These are phyloP conservation scores for Colletotrichum incanum DNA, from an alignment of 2,329 filamentous ascomycete species.

Conservation along the genomic window DNA sequence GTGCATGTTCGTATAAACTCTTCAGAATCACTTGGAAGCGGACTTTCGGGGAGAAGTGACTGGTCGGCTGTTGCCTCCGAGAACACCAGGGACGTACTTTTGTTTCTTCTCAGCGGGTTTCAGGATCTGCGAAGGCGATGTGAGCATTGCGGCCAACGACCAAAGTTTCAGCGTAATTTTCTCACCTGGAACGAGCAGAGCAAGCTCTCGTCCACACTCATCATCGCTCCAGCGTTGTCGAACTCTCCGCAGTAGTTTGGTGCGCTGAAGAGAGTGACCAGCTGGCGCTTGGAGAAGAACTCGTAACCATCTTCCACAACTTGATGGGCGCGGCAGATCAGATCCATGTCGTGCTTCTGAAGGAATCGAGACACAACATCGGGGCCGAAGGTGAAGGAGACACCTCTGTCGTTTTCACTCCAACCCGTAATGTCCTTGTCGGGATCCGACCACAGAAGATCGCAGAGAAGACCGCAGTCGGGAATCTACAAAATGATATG, in stretches of 20 bases:
- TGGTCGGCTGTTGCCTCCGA: slow-evolving; percentile 77
- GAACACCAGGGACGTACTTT: slow-evolving; percentile 93
- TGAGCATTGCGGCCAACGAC: slow-evolving; percentile 30
- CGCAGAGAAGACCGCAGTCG: slow-evolving; percentile 96
- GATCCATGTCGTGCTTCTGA: slow-evolving; percentile 99
- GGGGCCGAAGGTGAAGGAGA: slow-evolving; percentile 98
- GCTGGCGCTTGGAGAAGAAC: slow-evolving; percentile 98
- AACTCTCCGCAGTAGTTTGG: slow-evolving; percentile 99
- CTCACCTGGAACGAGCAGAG: slow-evolving; percentile 98
- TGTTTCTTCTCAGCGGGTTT: slow-evolving; percentile 99
- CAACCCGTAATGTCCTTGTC: slow-evolving; percentile 99
- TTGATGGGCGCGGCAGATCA: slow-evolving; percentile 98
- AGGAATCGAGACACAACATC: slow-evolving; percentile 98
- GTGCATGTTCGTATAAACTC: slow-evolving; percentile 80
- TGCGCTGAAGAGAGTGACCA: slow-evolving; percentile 97
- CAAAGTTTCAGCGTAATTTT: slow-evolving; percentile 28
- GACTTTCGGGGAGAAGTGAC: slow-evolving; percentile 79
- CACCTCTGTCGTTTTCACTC: slow-evolving; percentile 99
- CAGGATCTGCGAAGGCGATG: slow-evolving; percentile 78
- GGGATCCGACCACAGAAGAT: slow-evolving; percentile 98
- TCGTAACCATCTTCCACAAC: slow-evolving; percentile 99
- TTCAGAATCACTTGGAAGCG: slow-evolving; percentile 76
- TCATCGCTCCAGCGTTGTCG: slow-evolving; percentile 99
- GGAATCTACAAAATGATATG: slow-evolving; percentile 79
- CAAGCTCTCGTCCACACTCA: slow-evolving; percentile 99